These are phyloP conservation scores for Didymosphaeria variabile DNA, from an alignment of 2,329 filamentous ascomycete genomes.

Conservation along the genomic window DNA sequence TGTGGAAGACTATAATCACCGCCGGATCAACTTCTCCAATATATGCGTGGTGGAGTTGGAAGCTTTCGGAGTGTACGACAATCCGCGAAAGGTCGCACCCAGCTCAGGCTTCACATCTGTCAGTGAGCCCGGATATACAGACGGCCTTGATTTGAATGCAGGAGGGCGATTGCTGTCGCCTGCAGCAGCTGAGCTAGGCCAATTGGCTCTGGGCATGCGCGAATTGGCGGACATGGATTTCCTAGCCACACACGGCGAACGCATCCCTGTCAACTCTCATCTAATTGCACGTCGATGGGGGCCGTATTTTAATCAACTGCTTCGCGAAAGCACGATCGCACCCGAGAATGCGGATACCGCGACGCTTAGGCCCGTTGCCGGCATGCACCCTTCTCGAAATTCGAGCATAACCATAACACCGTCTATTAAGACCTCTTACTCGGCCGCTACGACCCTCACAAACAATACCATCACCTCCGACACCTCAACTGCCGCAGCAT, in stretches of 20 bases:
- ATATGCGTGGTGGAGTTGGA: conserved; percentile 97
- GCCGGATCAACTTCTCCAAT: conserved; percentile 96
- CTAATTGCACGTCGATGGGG: conserved; percentile 91
- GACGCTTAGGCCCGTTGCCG: conserved; percentile 70
- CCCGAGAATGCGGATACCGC: conserved; percentile 75
- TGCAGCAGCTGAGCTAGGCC: conserved; percentile 85
- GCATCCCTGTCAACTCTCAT: conserved; percentile 92
- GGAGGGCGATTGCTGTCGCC: conserved; percentile 79
- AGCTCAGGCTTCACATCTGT: conserved; percentile 86
- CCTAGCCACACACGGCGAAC: conserved; percentile 86
- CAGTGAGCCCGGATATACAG: conserved; percentile 72
- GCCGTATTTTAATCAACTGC: conserved; percentile 90
- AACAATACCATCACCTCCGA: conserved; percentile 48
- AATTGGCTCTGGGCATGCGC: conserved; percentile 78
- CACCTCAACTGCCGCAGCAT: conserved; percentile 51
- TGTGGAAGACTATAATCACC: conserved; percentile 97
- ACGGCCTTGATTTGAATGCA: conserved; percentile 64
- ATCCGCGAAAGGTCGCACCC: conserved; percentile 80
- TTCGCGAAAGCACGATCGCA: conserved; percentile 76
- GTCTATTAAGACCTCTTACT: conserved; percentile 63
- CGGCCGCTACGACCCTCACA: conserved; percentile 54
- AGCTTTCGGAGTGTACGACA: conserved; percentile 96
- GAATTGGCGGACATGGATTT: conserved; percentile 98
- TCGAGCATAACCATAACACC: conserved; percentile 88
- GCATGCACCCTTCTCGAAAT: conserved; percentile 70